Evolutionary conservation across 1,139 yeast genomes (phyloP).

Genomic region (Protomyces inundatus): DNA sequence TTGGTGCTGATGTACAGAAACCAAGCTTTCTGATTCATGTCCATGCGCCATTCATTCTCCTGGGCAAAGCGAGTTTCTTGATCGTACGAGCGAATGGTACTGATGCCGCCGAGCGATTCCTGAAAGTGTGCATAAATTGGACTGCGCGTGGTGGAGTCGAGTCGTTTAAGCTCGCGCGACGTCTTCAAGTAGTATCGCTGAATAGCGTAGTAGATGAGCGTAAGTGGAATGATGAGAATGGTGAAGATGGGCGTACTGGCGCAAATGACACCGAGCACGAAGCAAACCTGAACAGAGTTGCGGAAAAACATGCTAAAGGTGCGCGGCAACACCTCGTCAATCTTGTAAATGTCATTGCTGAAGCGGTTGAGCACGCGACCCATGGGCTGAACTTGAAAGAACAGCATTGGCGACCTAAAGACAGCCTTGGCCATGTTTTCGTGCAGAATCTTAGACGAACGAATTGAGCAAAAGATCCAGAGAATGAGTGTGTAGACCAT

Average conservation of each 20-base stretch:
- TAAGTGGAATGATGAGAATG: conserved; percentile 64
- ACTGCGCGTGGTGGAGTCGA: conserved; percentile 87
- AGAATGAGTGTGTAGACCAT: conserved; percentile 64
- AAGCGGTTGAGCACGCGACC: conserved; percentile 92
- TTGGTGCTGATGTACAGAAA: conserved; percentile 55
- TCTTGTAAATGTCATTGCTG: conserved; percentile 86
- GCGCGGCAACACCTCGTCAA: conserved; percentile 81
- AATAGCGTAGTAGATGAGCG: conserved; percentile 67
- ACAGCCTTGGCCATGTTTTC: conserved; percentile 73
- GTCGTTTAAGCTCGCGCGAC: conserved; percentile 88
- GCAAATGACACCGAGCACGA: conserved; percentile 76
- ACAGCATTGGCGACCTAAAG: conserved; percentile 90
- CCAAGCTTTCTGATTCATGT: conserved; percentile 57
- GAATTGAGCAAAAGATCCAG: conserved; percentile 80
- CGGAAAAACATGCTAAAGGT: conserved; percentile 77
- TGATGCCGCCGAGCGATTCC: conserved; percentile 84
- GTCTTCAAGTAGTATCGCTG: conserved; percentile 87
- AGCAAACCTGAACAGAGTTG: conserved; percentile 66
- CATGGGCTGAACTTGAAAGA: conserved; percentile 94
- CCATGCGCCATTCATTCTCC: conserved; percentile 55
- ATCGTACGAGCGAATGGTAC: conserved; percentile 81
- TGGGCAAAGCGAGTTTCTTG: conserved; percentile 67
- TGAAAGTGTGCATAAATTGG: conserved; percentile 97
- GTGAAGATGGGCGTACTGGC: conserved; percentile 84
- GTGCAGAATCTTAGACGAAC: conserved; percentile 75